A percentile compares a stretch with the other conserved stretches of the same genome.
Conservation (phyloP, 75 land plant genomes). For the Azolla pinnata region DNA sequence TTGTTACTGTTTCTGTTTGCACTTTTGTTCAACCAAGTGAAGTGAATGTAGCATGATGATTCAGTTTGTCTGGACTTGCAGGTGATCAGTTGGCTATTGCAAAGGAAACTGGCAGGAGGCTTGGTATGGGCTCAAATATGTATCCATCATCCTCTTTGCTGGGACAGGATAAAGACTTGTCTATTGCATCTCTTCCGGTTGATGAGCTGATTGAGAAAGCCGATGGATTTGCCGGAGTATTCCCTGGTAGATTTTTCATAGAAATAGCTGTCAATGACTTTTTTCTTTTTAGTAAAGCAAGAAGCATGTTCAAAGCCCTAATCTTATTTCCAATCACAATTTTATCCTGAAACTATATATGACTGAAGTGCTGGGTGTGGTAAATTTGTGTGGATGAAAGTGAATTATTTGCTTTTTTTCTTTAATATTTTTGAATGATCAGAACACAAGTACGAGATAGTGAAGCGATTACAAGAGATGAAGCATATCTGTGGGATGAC, state of each 20-base stretch:
- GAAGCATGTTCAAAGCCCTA: no score
- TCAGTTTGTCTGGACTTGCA: conserved; percentile 1
- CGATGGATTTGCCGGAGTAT: conserved; percentile 63
- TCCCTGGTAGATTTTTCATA: conserved; percentile 35
- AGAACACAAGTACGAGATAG: conserved; percentile 68
- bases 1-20: neutral
- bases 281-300: no score
- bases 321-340: no score
- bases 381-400: no score
- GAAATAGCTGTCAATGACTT: neutral
- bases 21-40: neutral
- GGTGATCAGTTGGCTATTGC: conserved; percentile 58
- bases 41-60: neutral
- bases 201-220: conserved; percentile 50
- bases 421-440: conserved; percentile 3
- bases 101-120: conserved; percentile 48
- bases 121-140: conserved; percentile 64
- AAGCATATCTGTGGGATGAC: conserved; percentile 69
- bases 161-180: conserved; percentile 34
- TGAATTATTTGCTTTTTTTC: neutral
- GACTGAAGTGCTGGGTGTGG: no score
- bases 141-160: conserved; percentile 57
- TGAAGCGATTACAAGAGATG: conserved; percentile 38
- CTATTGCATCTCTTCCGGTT: conserved; percentile 28
- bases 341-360: no score